phyloP scores from a whole-genome alignment of 148 eudicot genomes.

The Rhododendron henanense region DNA sequence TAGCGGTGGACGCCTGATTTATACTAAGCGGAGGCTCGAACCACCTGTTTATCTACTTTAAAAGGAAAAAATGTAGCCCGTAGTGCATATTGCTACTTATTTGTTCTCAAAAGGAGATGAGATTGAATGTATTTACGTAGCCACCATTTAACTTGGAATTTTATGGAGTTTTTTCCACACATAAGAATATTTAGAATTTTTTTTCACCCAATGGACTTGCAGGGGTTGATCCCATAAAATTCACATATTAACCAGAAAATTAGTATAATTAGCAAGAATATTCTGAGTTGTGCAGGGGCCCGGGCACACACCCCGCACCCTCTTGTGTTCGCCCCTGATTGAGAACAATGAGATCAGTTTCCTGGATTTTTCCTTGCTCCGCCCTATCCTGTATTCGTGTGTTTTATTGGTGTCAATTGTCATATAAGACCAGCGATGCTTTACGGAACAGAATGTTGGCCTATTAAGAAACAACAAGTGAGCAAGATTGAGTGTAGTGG shows the following conservation, averaged over 20 bases:
- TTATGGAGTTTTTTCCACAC: neutral
- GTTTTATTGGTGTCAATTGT: neutral
- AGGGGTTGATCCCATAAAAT: neutral
- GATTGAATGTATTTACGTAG: neutral
- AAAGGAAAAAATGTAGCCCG: neutral
- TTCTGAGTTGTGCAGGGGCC: neutral
- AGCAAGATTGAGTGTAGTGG: too few species aligned
- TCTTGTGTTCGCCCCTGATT: neutral
- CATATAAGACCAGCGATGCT: neutral
- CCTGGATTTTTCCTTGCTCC: neutral
- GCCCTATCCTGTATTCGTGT: neutral
- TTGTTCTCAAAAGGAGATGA: neutral
- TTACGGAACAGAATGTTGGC: too few species aligned
- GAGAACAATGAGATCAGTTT: neutral
- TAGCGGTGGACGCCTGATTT: neutral
- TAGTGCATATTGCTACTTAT: too few species aligned
- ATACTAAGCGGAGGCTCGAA: neutral
- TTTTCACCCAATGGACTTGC: neutral
- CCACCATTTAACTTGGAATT: neutral
- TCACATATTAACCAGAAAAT: neutral
- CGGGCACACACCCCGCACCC: neutral
- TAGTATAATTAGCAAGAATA: neutral
- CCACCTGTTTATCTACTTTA: neutral
- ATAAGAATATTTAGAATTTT: too few species aligned
- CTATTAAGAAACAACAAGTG: too few species aligned